Evolutionary conservation across 2,329 filamentous ascomycete genomes (phyloP).

Genomic region (Curvularia verruculosa): DNA sequence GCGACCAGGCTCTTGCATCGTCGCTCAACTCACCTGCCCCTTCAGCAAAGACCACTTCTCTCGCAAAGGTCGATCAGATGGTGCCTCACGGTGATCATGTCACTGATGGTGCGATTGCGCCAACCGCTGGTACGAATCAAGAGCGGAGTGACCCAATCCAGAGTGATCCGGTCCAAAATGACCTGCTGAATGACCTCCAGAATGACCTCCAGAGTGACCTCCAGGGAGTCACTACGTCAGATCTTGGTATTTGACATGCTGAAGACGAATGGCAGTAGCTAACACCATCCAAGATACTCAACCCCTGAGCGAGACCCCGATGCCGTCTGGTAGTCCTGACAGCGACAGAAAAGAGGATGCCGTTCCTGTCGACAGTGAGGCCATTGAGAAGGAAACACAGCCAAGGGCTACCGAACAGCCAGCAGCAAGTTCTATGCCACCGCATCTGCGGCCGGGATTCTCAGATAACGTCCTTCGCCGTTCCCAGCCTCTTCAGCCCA

Average conservation of each 20-base stretch:
- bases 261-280: not conserved
- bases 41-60: not conserved
- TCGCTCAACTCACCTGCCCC: not conserved
- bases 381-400: not conserved
- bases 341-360: not conserved
- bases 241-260: not conserved
- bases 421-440: constrained; percentile 13
- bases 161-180: too few relatives aligned
- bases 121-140: not conserved
- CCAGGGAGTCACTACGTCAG: too few relatives aligned
- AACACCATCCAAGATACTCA: not conserved
- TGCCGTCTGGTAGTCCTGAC: not conserved
- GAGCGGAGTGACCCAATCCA: not conserved
- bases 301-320: not conserved
- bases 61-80: too few relatives aligned
- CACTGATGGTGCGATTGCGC: not conserved
- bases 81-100: not conserved
- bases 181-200: too few relatives aligned
- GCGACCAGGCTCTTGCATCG: not conserved
- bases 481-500: not conserved
- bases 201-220: too few relatives aligned
- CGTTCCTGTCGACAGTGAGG: not conserved
- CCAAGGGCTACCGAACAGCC: not conserved
- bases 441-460: constrained; percentile 16
- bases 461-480: not conserved